Evolutionary conservation across 2,329 filamentous ascomycete species (phyloP), one percentile per base, ranked within the genome.

Genomic region (Colletotrichum neosansevieriae): DNA sequence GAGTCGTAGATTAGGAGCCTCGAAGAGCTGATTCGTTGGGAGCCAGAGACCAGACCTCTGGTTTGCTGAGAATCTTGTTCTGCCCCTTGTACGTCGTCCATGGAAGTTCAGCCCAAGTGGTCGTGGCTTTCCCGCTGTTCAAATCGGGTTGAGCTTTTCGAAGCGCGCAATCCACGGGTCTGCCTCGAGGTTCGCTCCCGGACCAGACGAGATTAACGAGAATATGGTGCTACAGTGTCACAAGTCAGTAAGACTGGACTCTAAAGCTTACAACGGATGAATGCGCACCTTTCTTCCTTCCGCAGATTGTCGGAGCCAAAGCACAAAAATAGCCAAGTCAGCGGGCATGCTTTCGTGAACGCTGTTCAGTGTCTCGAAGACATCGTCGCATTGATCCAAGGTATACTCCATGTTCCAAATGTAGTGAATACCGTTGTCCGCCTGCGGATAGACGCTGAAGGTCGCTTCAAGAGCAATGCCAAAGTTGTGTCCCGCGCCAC

Each of bases 401-500:
- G 71, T 64, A 49, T 76, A 77, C 54, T 72, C 69, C 7, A 76
- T 2, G 64, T 74, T 24, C 72, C 70, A 75, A 63, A 76, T 38
- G 72, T 75, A 38, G 38, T 72, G 58, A 69, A 72, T 63, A 6
- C 74, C 51, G 15, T 40, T 58, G 38, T 64, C 77, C 32, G 75
- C 75, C 71, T 80, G 78, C 9, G 72, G 47, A 68, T 74, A 79
- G 17, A 82, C 74, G 66, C 77, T 80, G 72, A 85, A 82, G 42
- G 76, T 80, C 13, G 82, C 79, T 69, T 79, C 82, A 62, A 83
- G 73, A 40, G 86, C 79, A 54, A 86, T 80, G 45, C 84, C 84
- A 70, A 86, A 81, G 70, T 86, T 86, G 15, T 80, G 82, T 1
- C 83, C 84, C 1, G 84, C 85, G 17, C 84, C 85, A 73, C 77